Evolutionary conservation across 208 protist species (phyloP), one percentile per base, ranked within the genome.

Genomic region (Trypanosoma vivax): DNA sequence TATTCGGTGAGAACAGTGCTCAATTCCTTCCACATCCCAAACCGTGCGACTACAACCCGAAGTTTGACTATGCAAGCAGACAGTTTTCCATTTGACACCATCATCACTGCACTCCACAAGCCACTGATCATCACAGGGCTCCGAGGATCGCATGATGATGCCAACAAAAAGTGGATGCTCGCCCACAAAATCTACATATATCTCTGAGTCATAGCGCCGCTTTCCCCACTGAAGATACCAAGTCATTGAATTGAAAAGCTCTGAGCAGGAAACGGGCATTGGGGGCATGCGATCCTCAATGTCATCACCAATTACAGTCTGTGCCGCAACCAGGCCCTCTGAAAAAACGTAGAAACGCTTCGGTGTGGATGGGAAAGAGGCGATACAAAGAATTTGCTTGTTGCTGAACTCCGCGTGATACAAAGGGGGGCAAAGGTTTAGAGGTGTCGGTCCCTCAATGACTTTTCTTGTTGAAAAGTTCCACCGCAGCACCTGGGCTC

Each of bases 81-180:
- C 68, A 7, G 23, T 33, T 3, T 42, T 50, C 72, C 72, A 79
- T 3, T 31, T 13, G 2, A 63, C 3, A 41, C 50, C 61, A 54
- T 83, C 75, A 50, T 83, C 67, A 43, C 61, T 72, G 59, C 52
- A 83, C n/a, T 62, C 60, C 27, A 67, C 27, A 14, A 76, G 3
- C 60, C 49, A 66, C 13, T 70, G 47, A 25, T 65, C 53, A 42
- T 40, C 45, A 48, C 48, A 53, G 18, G 50, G 53, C 24, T 65
- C 66, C 14, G 53, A 60, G 41, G 49, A 63, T 1, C 21, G 59
- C 38, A 73, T 55, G 9, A 34, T 21, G 3, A 73, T 6, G 13
- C 66, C 66, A 31, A 38, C 18, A 30, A 67, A 37, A 29, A 66
- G 46, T 24, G 48, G 58, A 16, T 56, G 50, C 19, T 68, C 52